phyloP scores from a whole-genome alignment of 345 rosid species.

The Dipteronia sinensis region DNA sequence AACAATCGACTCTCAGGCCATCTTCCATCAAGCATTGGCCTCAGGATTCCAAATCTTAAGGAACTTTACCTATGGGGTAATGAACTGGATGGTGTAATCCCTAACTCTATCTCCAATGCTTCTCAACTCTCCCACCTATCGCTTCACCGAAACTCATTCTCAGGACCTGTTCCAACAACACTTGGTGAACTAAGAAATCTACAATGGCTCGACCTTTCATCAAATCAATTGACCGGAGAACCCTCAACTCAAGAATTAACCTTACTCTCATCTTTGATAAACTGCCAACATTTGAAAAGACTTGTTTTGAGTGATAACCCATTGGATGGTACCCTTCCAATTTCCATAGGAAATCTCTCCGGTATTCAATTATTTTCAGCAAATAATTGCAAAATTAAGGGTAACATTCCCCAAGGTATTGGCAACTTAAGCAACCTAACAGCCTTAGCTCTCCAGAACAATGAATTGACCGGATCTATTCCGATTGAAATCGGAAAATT shows the following conservation, averaged over 20 bases:
- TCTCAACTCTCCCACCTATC: neutral
- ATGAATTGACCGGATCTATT: too few species aligned
- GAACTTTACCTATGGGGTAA: neutral
- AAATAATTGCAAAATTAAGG: neutral
- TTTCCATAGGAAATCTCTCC: slow-evolving; percentile 10
- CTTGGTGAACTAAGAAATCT: slow-evolving; percentile 11
- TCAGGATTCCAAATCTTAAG: neutral
- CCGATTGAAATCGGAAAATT: too few species aligned
- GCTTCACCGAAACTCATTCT: neutral
- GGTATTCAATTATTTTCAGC: neutral
- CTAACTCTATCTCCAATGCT: neutral
- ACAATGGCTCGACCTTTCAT: neutral
- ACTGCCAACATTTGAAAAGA: neutral
- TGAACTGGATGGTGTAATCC: neutral
- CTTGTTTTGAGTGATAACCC: neutral
- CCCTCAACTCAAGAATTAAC: neutral
- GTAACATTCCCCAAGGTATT: too few species aligned
- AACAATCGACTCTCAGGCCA: neutral
- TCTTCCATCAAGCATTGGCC: neutral
- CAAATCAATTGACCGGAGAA: neutral
- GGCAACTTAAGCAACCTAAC: too few species aligned
- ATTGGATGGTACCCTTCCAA: slow-evolving; percentile 5
- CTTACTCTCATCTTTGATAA: slow-evolving; percentile 6
- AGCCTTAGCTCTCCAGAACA: too few species aligned
- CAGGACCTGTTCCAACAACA: neutral